Percentiles rank a stretch among this genome's conserved stretches.
Conservation (phyloP, 2,329 filamentous ascomycete species). For the Fonsecaea multimorphosa region DNA sequence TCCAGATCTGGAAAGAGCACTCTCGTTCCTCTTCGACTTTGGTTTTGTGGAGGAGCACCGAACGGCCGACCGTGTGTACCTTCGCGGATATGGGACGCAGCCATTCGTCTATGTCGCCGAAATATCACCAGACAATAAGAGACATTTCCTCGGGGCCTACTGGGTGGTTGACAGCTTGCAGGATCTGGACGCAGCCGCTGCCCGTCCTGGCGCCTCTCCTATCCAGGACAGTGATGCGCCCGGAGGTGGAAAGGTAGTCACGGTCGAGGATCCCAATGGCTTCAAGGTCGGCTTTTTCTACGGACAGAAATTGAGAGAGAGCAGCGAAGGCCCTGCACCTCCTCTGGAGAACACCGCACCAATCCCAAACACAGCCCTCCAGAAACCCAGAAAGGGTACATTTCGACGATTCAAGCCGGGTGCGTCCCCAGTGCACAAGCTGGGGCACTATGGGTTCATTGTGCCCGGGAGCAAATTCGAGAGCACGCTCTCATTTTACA, state of each 20-base stretch:
- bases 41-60: conserved; percentile 42
- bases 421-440: conserved; percentile 56
- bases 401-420: conserved; percentile 53
- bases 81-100: conserved; percentile 66
- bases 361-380: conserved; percentile 43
- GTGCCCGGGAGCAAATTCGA: conserved; percentile 45
- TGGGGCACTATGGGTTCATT: conserved; percentile 55
- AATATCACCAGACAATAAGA: conserved; percentile 27
- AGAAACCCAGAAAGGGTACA: conserved; percentile 46
- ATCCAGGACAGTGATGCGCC: conserved; percentile 32
- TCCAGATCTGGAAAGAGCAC: conserved; percentile 40
- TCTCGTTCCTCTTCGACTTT: conserved; percentile 44
- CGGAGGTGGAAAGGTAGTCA: conserved; percentile 37
- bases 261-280: conserved; percentile 37
- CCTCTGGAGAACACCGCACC: conserved; percentile 36
- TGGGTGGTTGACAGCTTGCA: conserved; percentile 32
- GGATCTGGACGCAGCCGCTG: conserved; percentile 29
- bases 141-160: conserved; percentile 29
- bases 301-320: conserved; percentile 31
- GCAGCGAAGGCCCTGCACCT: not conserved
- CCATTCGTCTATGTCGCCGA: conserved; percentile 62
- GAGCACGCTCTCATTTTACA: conserved; percentile 51
- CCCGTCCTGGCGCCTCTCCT: conserved; percentile 21
- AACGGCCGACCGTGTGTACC: conserved; percentile 59
- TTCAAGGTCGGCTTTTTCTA: conserved; percentile 36